A percentile compares a stretch with the other conserved stretches of the same genome.
Conservation (phyloP, 257 asterid species). For the Capsicum chinense region DNA sequence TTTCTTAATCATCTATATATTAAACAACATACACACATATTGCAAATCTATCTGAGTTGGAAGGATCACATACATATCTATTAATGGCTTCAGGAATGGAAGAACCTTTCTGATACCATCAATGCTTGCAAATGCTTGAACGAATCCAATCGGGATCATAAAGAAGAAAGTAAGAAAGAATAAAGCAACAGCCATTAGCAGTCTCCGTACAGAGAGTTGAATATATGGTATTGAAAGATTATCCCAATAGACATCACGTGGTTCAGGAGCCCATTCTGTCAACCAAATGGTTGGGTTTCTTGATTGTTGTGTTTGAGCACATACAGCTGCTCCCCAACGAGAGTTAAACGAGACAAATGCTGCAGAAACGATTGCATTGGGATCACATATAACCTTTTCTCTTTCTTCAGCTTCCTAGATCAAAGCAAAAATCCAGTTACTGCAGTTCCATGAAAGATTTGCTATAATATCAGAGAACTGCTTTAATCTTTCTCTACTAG, state of each 20-base stretch:
- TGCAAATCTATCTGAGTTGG: neutral
- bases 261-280: constrained; percentile 96
- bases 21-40: neutral
- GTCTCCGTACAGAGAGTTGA: constrained; percentile 56
- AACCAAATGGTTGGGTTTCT: constrained; percentile 77
- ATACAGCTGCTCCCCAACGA: constrained; percentile 95
- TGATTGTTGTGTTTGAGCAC: constrained; percentile 88
- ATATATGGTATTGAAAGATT: constrained; percentile 78
- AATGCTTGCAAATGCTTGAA: constrained; percentile 80
- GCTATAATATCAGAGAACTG: neutral
- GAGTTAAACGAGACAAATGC: constrained; percentile 87
- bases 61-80: constrained; percentile 54
- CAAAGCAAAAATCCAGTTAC: constrained; percentile 18
- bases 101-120: constrained; percentile 70
- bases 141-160: constrained; percentile 89
- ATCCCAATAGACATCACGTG: constrained; percentile 85
- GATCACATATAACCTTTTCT: constrained; percentile 70
- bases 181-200: constrained; percentile 57
- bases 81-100: constrained; percentile 68
- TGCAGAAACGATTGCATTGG: constrained; percentile 71
- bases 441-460: neutral
- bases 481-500: neutral
- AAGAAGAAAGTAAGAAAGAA: constrained; percentile 85
- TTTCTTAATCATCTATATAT: neutral
- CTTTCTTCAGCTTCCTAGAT: constrained; percentile 74